These are phyloP conservation scores for Croton laevigatus DNA, from an alignment of 441 rosid genomes.

Conservation along the genomic window DNA sequence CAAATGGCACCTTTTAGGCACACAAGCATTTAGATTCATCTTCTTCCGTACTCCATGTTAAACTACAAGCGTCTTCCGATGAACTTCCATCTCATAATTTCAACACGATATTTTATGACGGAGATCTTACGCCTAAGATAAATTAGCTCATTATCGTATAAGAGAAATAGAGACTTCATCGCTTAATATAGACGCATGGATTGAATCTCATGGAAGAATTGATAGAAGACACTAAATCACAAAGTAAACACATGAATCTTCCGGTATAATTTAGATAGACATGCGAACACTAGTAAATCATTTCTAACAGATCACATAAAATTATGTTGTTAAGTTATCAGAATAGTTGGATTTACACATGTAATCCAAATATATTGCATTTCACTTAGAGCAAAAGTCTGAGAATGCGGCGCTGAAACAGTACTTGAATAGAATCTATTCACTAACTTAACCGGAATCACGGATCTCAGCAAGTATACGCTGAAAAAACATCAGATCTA, in stretches of 20 bases:
- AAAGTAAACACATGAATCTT: background rate
- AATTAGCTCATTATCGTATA: background rate
- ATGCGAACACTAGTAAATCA: slow-evolving; percentile 5
- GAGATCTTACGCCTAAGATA: background rate
- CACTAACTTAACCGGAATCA: background rate
- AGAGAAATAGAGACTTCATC: background rate
- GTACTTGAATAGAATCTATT: background rate
- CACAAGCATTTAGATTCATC: background rate
- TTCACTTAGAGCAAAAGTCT: background rate
- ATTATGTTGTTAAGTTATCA: background rate
- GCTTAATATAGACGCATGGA: background rate
- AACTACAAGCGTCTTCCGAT: background rate
- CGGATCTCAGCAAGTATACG: slow-evolving; percentile 4
- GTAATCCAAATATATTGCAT: slow-evolving; percentile 1
- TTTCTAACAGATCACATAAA: slow-evolving; percentile 5
- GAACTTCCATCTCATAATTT: background rate
- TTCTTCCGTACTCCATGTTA: too few species aligned
- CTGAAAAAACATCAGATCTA: slow-evolving; percentile 28
- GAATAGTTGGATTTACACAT: slow-evolving; percentile 10
- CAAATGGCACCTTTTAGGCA: background rate
- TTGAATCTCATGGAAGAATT: slow-evolving; percentile 2
- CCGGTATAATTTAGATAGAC: background rate
- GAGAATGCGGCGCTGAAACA: background rate
- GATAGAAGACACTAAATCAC: background rate
- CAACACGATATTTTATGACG: background rate